Evolutionary conservation across 306 rosid species (phyloP).

Genomic region (Ormosia emarginata): DNA sequence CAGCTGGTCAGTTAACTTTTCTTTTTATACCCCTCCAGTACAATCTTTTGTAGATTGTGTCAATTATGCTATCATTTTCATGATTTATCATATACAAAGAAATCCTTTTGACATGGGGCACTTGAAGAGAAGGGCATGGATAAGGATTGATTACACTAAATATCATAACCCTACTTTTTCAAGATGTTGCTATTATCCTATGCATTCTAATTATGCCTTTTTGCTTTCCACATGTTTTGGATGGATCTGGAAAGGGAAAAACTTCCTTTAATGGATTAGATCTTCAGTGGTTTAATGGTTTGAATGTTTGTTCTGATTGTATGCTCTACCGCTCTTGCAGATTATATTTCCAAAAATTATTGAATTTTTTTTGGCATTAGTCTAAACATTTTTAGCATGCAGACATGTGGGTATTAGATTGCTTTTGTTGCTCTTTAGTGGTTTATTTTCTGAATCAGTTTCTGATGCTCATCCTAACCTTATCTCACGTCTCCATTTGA

Average conservation of each 20-base stretch:
- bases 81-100: neutral
- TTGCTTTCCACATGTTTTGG: neutral
- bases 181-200: neutral
- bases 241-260: neutral
- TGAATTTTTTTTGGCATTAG: neutral
- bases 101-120: neutral
- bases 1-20: neutral
- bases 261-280: neutral
- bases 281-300: neutral
- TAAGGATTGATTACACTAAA: neutral
- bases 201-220: neutral
- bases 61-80: neutral
- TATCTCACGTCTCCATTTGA: constrained; percentile 14
- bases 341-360: neutral
- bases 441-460: constrained; percentile 3
- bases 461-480: neutral
- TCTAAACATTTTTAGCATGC: neutral
- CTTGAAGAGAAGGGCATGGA: neutral
- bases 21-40: neutral
- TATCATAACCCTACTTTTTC: neutral
- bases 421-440: neutral
- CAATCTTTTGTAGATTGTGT: neutral
- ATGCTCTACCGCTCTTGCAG: neutral
- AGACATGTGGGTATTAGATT: neutral
- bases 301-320: neutral